These are phyloP conservation scores for Aspergillus ellipticus DNA, from an alignment of 495 filamentous ascomycete species.

Conservation along the genomic window DNA sequence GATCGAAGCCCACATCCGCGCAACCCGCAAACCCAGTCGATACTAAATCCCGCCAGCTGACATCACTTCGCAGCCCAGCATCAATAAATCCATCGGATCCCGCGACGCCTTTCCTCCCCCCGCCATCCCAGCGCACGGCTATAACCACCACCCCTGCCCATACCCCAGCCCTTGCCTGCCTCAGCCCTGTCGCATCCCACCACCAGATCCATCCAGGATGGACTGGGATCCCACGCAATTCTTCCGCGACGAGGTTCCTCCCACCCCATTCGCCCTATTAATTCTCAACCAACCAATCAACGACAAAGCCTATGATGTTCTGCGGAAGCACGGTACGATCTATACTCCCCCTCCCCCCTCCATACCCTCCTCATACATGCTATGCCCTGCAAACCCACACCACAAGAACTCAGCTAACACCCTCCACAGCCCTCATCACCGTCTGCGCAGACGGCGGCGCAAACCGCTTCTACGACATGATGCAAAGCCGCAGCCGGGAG, in stretches of 20 bases:
- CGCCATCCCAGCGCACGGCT: too few species aligned
- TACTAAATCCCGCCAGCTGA: too few species aligned
- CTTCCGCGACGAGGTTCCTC: slow-evolving; percentile 33
- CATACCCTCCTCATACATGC: not conserved
- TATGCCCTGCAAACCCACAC: not conserved
- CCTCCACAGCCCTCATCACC: slow-evolving; percentile 47
- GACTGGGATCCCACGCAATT: slow-evolving; percentile 52
- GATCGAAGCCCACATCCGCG: too few species aligned
- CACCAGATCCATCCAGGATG: not conserved
- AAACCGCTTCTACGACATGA: slow-evolving; percentile 67
- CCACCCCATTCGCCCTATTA: slow-evolving; percentile 54
- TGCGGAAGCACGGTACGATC: slow-evolving; percentile 57
- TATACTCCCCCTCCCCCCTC: not conserved
- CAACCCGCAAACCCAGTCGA: too few species aligned
- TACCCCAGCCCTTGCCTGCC: not conserved
- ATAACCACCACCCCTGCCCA: not conserved
- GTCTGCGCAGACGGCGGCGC: slow-evolving; percentile 91
- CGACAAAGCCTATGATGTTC: slow-evolving; percentile 38
- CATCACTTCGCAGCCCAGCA: too few species aligned
- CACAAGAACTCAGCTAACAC: not conserved
- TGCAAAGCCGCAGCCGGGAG: slow-evolving; percentile 29
- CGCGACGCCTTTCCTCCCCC: too few species aligned
- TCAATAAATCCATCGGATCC: too few species aligned
- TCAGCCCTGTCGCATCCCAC: not conserved
- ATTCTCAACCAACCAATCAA: slow-evolving; percentile 71